Percentiles rank a stretch among this genome's conserved stretches.
These are phyloP conservation scores for Parietaria judaica DNA, from an alignment of 306 rosid genomes.

Conservation along the genomic window DNA sequence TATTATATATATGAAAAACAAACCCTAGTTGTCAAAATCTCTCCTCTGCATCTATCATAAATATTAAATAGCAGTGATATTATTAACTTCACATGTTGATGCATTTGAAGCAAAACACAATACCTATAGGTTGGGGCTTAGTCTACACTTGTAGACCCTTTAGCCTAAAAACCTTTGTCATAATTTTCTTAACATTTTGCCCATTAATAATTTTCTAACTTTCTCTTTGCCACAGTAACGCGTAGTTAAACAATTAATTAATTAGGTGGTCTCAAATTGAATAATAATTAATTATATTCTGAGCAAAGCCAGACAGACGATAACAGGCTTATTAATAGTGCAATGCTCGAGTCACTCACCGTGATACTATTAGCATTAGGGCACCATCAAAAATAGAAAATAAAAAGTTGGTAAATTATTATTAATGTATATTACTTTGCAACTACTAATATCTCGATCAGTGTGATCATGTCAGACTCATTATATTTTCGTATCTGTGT, in stretches of 20 bases:
- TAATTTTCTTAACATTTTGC: neutral
- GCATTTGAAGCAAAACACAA: neutral
- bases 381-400: neutral
- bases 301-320: neutral
- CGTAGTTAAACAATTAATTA: neutral
- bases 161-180: neutral
- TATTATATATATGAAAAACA: neutral
- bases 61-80: neutral
- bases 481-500: neutral
- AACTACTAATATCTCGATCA: conserved; percentile 2
- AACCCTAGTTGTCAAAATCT: neutral
- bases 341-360: neutral
- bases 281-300: neutral
- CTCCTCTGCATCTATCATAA: neutral
- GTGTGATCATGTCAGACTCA: neutral
- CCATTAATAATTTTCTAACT: neutral
- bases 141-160: neutral
- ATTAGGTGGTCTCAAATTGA: neutral
- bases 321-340: neutral
- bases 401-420: neutral
- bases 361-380: too few species aligned
- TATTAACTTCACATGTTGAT: neutral
- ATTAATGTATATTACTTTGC: neutral
- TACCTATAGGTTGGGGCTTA: neutral
- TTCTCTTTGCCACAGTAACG: neutral